A percentile compares a stretch with the other conserved stretches of the same genome.
These are phyloP conservation scores for Pythium phragmiticola DNA, from an alignment of 352 stramenopile genomes.

Conservation along the genomic window DNA sequence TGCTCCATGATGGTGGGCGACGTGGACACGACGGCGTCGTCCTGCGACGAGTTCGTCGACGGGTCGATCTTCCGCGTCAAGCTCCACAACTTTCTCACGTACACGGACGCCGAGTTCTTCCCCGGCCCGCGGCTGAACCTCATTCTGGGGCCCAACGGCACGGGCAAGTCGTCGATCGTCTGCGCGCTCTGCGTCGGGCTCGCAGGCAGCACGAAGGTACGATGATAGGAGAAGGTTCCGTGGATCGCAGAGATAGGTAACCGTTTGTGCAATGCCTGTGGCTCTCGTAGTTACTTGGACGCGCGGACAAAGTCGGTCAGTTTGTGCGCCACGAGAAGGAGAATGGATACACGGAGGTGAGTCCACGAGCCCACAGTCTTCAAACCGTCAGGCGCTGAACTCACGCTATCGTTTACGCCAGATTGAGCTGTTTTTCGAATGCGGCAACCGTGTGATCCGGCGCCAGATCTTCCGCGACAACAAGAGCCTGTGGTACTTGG, in stretches of 20 bases:
- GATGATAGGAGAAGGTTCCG: background rate
- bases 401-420: slow-evolving; percentile 33
- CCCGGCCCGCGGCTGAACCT: slow-evolving; percentile 96
- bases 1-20: slow-evolving; percentile 6
- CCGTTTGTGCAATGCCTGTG: background rate
- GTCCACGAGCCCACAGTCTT: background rate
- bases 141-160: slow-evolving; percentile 97
- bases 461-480: slow-evolving; percentile 92
- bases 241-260: background rate
- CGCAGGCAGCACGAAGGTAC: slow-evolving; percentile 91
- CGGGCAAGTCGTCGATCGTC: slow-evolving; percentile 93
- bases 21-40: slow-evolving; percentile 30
- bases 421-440: slow-evolving; percentile 93
- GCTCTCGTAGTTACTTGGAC: slow-evolving; percentile 78
- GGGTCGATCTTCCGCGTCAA: slow-evolving; percentile 89
- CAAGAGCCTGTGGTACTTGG: slow-evolving; percentile 79
- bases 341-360: slow-evolving; percentile 79
- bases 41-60: slow-evolving; percentile 78
- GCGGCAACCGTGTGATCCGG: slow-evolving; percentile 80
- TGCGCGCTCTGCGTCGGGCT: slow-evolving; percentile 97
- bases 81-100: slow-evolving; percentile 95
- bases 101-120: slow-evolving; percentile 88
- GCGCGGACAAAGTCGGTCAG: slow-evolving; percentile 92
- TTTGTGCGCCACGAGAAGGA: slow-evolving; percentile 90
- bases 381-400: too few relatives aligned